These are phyloP conservation scores for Pisolithus marmoratus DNA, from an alignment of 768 basidiomycete species.

Conservation along the genomic window DNA sequence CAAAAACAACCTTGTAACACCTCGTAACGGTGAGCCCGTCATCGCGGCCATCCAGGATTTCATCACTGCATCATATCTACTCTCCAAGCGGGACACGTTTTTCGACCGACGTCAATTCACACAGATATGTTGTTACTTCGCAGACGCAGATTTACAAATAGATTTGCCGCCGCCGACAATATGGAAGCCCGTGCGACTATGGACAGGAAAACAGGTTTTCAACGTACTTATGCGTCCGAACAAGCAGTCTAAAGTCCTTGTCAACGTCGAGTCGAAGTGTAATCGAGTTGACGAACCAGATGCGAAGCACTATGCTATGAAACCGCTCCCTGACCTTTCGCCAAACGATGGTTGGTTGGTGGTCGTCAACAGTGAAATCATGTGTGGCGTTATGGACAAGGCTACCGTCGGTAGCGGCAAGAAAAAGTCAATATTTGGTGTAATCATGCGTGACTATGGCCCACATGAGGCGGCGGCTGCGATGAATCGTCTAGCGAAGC, in stretches of 20 bases:
- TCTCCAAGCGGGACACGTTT: constrained; percentile 89
- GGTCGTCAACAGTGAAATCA: constrained; percentile 95
- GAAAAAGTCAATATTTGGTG: constrained; percentile 98
- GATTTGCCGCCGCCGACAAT: constrained; percentile 95
- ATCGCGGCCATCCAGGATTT: constrained; percentile 99
- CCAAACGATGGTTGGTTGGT: constrained; percentile 99
- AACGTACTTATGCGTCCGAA: constrained; percentile 95
- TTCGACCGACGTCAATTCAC: constrained; percentile 93
- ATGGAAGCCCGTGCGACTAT: constrained; percentile 85
- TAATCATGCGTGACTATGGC: constrained; percentile 96
- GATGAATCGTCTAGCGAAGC: constrained; percentile 94
- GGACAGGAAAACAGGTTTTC: constrained; percentile 99
- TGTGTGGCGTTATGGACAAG: constrained; percentile 99
- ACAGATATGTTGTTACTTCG: constrained; percentile 93
- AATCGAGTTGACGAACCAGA: constrained; percentile 81
- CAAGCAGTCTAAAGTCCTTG: constrained; percentile 69
- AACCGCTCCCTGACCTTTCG: constrained; percentile 73
- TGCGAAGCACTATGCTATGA: constrained; percentile 56
- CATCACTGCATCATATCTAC: constrained; percentile 95
- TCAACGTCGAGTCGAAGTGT: constrained; percentile 96
- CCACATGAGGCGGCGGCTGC: constrained; percentile 89
- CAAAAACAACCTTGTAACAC: constrained; percentile 95
- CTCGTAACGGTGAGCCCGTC: constrained; percentile 97
- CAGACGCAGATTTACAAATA: constrained; percentile 86
- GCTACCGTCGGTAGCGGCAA: constrained; percentile 96